Base-by-base conservation (phyloP, 2,329 filamentous ascomycete species). In the Epicoccum nigrum region DNA sequence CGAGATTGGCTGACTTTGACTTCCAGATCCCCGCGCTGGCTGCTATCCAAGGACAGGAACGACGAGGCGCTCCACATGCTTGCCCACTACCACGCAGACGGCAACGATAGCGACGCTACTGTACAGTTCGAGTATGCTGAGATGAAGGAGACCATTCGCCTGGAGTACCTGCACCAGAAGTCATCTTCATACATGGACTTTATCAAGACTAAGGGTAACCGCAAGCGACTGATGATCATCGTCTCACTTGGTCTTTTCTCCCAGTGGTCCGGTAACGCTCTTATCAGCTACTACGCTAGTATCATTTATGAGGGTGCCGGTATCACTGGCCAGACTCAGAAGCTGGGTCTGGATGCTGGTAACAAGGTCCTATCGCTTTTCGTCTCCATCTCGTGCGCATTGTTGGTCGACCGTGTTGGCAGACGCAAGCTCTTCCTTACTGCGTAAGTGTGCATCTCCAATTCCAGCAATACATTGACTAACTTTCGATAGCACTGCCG, bases 71-170 rank as follows among this genome's bases (percentile, higher is more conserved):
- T 86, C 9, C 69, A 76, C 2, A 81, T 86, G 7, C 77, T 89
- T 8, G 79, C 82, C 37, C 81, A 84, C 62, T 84, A 86, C 63
- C 86, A 89, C 61, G 84, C 80, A 19, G 82, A 83, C 19, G 85
- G 85, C 33, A 77, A 86, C 62, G 68, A 65, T 35, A 77, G 81
- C 65, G 82, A 87, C 62, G 66, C 81, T 3, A 83, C 83, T 1
- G 86, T 89, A 9, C 82, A 86, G 60, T 85, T 85, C 66, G 83
- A 88, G 67, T 86, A 81, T 68, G 79, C 79, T 45, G 85, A 89
- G 72, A 89, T 89, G 73, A 82, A 80, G 61, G 80, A 86, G 61
- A 86, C 84, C 12, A 82, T 88, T 54, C 71, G 76, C 33, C 72
- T 85, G 59, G 86, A 88, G 64, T 77, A 77, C 50, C 69, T 78